Percentiles rank a stretch among this genome's conserved stretches.
Evolutionary conservation across 1,284 basidiomycete species (phyloP).

Genomic region (Cutaneotrichosporon arboriforme): DNA sequence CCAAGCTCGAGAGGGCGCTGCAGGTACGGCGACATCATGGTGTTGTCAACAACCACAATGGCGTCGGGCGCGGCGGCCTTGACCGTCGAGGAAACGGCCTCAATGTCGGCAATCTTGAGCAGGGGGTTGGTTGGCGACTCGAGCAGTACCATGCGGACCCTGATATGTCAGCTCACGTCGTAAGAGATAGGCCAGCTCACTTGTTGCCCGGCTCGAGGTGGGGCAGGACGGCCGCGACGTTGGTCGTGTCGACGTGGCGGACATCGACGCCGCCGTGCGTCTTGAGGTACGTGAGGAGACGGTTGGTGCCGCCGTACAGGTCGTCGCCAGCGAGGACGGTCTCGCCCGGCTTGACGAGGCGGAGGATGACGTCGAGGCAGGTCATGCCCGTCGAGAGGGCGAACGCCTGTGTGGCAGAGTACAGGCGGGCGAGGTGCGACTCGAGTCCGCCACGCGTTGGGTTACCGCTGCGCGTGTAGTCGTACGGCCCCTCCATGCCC

Average conservation of each 20-base stretch:
- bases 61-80: slow-evolving; percentile 76
- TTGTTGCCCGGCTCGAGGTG: slow-evolving; percentile 62
- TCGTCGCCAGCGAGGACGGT: slow-evolving; percentile 96
- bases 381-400: slow-evolving; percentile 97
- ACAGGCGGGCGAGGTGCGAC: slow-evolving; percentile 91
- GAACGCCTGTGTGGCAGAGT: slow-evolving; percentile 79
- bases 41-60: slow-evolving; percentile 91
- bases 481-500: slow-evolving; percentile 76
- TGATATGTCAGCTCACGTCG: slow-evolving; percentile 8
- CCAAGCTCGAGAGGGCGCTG: slow-evolving; percentile 94
- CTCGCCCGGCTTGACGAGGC: slow-evolving; percentile 87
- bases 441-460: slow-evolving; percentile 93
- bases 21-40: slow-evolving; percentile 99
- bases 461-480: slow-evolving; percentile 93
- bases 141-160: slow-evolving; percentile 77
- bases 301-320: slow-evolving; percentile 95
- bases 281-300: slow-evolving; percentile 84
- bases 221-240: slow-evolving; percentile 53
- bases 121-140: slow-evolving; percentile 98
- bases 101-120: slow-evolving; percentile 90
- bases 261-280: slow-evolving; percentile 83
- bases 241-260: slow-evolving; percentile 90
- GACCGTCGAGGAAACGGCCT: slow-evolving; percentile 69
- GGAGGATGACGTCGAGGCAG: slow-evolving; percentile 89
- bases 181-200: slow-evolving; percentile 26